Evolutionary conservation across 352 stramenopile genomes (phyloP), one percentile per base, ranked within the genome.

Genomic region (Pythium utonaiense): DNA sequence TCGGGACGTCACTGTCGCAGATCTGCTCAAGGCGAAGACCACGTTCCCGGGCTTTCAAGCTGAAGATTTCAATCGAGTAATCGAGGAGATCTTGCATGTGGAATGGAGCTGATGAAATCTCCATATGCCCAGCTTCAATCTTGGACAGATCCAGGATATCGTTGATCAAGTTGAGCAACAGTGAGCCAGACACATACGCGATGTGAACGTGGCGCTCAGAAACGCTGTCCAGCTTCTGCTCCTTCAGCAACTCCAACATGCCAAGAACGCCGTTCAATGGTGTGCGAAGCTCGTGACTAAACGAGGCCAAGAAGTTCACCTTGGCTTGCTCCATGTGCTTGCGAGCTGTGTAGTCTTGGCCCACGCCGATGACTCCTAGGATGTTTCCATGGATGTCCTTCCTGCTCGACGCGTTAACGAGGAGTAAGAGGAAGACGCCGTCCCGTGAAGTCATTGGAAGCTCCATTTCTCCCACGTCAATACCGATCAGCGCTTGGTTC

Each of bases 91-190:
- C 83, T 56, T 86, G 65, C 73, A 91, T 82, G 33, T 88, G 70
- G 57, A 95, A 95, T 0, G 79, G 80, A 0, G 88, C 86, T 14
- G 77, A 70, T 42, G 93, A 86, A 27, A 96, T 83, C 49, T 94
- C 84, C 47, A 96, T 74, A 42, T 96, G 84, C 0, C 91, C 91
- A 60, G 87, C 86, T 62, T 97, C 91, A 45, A 97, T 90, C 64
- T 97, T 97, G 19, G 81, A 96, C 62, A 94, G 83, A 56, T 97
- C 88, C 16, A 97, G 42, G 25, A 97, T 87, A 52, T 97, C 88
- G 51, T 95, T 94, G 56, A 96, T 96, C 24, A 97, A 56, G 42
- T 89, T 90, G 34, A 97, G 75, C 13, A 97, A 47, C 21, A 92
- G 66, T 16, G 78, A 89, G 2, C 82, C 82, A 0, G 80, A 90